These are phyloP conservation scores for Pseudogymnoascus sp. DNA, from an alignment of 2,329 filamentous ascomycete genomes.

Conservation along the genomic window DNA sequence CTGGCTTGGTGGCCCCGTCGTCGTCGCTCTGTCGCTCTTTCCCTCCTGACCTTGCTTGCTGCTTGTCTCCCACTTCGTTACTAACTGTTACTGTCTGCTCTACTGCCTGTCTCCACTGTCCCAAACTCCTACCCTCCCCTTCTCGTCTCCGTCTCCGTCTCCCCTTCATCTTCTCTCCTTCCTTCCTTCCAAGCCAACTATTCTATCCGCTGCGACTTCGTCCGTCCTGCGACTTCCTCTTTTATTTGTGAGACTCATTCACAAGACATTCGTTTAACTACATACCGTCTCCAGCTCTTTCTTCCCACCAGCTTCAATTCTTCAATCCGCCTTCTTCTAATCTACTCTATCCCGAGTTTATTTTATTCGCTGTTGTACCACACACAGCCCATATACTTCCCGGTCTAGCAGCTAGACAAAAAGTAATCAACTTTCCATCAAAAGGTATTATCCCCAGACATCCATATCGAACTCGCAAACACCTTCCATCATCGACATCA, in stretches of 20 bases:
- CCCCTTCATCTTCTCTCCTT: background rate
- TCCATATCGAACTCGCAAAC: background rate
- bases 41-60: background rate
- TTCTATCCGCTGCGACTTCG: background rate
- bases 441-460: background rate
- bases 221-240: background rate
- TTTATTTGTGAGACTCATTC: background rate
- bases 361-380: slow-evolving; percentile 1
- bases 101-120: background rate
- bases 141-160: background rate
- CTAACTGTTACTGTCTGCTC: background rate
- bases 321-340: background rate
- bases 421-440: slow-evolving; percentile 7
- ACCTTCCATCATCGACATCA: background rate
- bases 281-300: background rate
- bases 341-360: background rate
- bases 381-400: background rate
- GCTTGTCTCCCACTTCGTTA: background rate
- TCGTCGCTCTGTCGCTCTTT: background rate
- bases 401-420: background rate
- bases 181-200: background rate
- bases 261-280: background rate
- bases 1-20: background rate
- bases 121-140: background rate
- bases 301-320: background rate